Percentiles rank a stretch among this genome's conserved stretches.
phyloP scores from a whole-genome alignment of 768 basidiomycete genomes.

The Lenzites betulinus region DNA sequence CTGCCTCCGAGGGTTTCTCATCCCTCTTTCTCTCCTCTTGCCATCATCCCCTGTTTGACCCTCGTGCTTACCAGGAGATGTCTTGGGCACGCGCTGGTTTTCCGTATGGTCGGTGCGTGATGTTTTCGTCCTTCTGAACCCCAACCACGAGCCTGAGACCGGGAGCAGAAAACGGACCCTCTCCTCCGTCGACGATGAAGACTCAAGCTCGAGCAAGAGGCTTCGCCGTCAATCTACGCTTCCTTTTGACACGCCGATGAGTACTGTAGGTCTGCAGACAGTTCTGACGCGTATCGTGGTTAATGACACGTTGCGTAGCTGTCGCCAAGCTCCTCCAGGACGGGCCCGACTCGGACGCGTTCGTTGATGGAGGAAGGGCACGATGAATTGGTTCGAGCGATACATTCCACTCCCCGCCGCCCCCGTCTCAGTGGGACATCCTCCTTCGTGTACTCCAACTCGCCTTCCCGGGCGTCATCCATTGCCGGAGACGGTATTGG shows the following conservation, averaged over 20 bases:
- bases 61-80: background rate
- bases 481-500: slow-evolving; percentile 9
- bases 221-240: slow-evolving; percentile 11
- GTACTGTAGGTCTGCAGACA: background rate
- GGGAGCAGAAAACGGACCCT: slow-evolving; percentile 13
- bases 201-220: slow-evolving; percentile 4
- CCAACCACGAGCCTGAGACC: slow-evolving; percentile 4
- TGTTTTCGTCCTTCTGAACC: background rate
- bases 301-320: slow-evolving; percentile 9
- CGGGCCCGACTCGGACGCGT: slow-evolving; percentile 6
- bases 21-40: slow-evolving; percentile 2
- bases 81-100: background rate
- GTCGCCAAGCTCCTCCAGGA: slow-evolving; percentile 2
- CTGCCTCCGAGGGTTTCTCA: slow-evolving; percentile 11
- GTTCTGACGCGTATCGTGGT: background rate
- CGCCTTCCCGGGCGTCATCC: slow-evolving; percentile 15
- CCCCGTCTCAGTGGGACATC: slow-evolving; percentile 8
- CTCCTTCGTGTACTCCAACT: slow-evolving; percentile 8
- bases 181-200: slow-evolving; percentile 7
- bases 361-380: slow-evolving; percentile 7
- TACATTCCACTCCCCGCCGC: slow-evolving; percentile 5
- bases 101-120: slow-evolving; percentile 1
- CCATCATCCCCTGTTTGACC: background rate
- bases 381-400: slow-evolving; percentile 3
- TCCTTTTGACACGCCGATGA: slow-evolving; percentile 6